Base-by-base conservation (phyloP, 1,139 yeast species). In the Zygoascus sp. region DNA sequence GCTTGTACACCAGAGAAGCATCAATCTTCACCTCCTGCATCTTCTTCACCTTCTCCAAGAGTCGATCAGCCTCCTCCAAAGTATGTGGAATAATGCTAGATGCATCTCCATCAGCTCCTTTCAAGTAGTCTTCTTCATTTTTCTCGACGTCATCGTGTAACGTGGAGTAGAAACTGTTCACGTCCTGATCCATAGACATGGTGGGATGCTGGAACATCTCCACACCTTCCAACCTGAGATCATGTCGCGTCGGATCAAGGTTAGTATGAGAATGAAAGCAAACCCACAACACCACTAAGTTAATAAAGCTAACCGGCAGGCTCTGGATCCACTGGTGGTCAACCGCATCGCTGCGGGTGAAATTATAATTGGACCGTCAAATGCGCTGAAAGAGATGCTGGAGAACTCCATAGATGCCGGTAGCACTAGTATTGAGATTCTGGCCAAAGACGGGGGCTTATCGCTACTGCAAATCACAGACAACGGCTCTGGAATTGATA, bases 311-410 rank as follows among this genome's bases (percentile, higher is more conserved):
- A 42, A 32, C 25, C 10, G 16, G 55, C 58, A 69, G 58, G 73
- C 76, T 44, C 73, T 88, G 10, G 89, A 82, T 34, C 68, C 68
- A 22, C 61, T 76, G 3, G 97, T 90, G 28, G 86, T 94, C 45
- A 90, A 88, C 63, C 77, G 83, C 51, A 92, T 94, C 23, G 98
- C 99, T 0, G 98, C 99, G 1, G 98, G 98, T 0, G 98, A 94
- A 67, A 88, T 94, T 67, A 87, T 94, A 50, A 77, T 90, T 30
- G 94, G 90, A 6, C 98, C 98, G 0, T 86, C 94, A 2, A 92
- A 92, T 50, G 95, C 87, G 0, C 65, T 87, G 19, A 79, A 81
- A 55, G 96, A 87, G 59, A 67, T 90, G 61, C 63, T 90, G 42
- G 94, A 86, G 60, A 89, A 89, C 66, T 73, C 90, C 11, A 68